Conservation (phyloP, 2,329 filamentous ascomycete genomes). For the Phaeosphaeriaceae sp. region DNA sequence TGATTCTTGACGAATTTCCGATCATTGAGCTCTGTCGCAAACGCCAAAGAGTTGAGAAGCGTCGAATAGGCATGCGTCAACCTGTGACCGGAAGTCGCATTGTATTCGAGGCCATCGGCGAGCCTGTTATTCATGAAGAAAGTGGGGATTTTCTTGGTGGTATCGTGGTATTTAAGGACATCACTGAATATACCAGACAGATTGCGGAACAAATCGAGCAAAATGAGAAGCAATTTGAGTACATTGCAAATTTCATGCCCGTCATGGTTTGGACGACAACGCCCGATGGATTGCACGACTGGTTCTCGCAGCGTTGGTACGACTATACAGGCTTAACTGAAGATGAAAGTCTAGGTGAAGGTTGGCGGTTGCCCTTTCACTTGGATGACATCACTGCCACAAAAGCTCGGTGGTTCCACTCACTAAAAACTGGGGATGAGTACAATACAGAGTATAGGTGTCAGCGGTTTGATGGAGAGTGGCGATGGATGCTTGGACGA, state of each 20-base stretch:
- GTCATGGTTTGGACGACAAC: slow-evolving; percentile 73
- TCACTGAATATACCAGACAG: slow-evolving; percentile 72
- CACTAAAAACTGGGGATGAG: slow-evolving; percentile 67
- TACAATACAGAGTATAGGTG: slow-evolving; percentile 76
- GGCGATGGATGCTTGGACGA: slow-evolving; percentile 79
- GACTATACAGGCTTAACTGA: slow-evolving; percentile 72
- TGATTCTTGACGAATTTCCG: slow-evolving; percentile 68
- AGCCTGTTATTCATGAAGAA: slow-evolving; percentile 69
- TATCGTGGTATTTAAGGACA: slow-evolving; percentile 73
- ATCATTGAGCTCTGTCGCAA: slow-evolving; percentile 69
- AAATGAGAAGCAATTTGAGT: slow-evolving; percentile 75
- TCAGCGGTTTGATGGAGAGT: slow-evolving; percentile 69
- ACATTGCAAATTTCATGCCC: slow-evolving; percentile 71
- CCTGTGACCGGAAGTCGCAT: slow-evolving; percentile 59
- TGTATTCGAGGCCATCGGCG: slow-evolving; percentile 70
- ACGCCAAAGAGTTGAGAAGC: slow-evolving; percentile 64
- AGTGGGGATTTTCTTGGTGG: slow-evolving; percentile 77
- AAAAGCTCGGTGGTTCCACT: slow-evolving; percentile 64
- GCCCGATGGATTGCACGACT: slow-evolving; percentile 71
- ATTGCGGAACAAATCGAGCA: slow-evolving; percentile 72
- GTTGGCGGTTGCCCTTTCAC: slow-evolving; percentile 71
- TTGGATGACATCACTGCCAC: slow-evolving; percentile 70
- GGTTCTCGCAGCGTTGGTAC: slow-evolving; percentile 80
- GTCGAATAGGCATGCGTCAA: slow-evolving; percentile 67
- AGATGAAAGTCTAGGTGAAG: slow-evolving; percentile 66